Evolutionary conservation across 1,139 yeast genomes (phyloP).

Genomic region (Debaryomyces singareniensis): DNA sequence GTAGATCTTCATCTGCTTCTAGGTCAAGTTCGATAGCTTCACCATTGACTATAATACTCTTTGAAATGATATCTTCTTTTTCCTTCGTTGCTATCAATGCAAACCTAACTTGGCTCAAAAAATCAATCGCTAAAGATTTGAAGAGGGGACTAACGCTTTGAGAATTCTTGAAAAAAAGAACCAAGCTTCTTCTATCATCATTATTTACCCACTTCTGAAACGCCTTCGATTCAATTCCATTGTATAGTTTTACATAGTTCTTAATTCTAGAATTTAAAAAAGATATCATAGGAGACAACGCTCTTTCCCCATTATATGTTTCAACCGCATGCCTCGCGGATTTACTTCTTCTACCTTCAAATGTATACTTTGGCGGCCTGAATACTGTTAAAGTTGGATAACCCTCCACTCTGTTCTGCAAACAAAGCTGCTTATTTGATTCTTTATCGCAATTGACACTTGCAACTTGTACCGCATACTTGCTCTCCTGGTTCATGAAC

Average conservation of each 20-base stretch:
- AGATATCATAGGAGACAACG: conserved; percentile 50
- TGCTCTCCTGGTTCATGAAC: conserved; percentile 39
- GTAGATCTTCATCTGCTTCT: conserved; percentile 14
- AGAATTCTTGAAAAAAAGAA: conserved; percentile 42
- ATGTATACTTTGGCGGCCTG: conserved; percentile 74
- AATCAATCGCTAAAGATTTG: conserved; percentile 75
- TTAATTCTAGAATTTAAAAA: conserved; percentile 59
- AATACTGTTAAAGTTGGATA: conserved; percentile 79
- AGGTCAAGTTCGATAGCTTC: conserved; percentile 16
- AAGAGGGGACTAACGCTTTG: conserved; percentile 51
- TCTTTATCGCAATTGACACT: conserved; percentile 83
- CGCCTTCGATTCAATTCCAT: conserved; percentile 16
- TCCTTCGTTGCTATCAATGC: conserved; percentile 16
- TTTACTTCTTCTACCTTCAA: conserved; percentile 11
- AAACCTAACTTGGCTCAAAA: conserved; percentile 31
- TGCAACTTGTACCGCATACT: conserved; percentile 62
- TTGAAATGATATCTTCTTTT: conserved; percentile 7
- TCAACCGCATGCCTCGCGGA: conserved; percentile 49
- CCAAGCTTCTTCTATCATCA: conserved; percentile 17
- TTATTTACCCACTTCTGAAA: conserved; percentile 23
- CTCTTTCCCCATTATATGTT: conserved; percentile 64
- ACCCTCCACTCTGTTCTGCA: conserved; percentile 61
- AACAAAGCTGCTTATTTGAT: conserved; percentile 62
- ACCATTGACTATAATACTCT: conserved; percentile 14
- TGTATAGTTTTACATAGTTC: conserved; percentile 59